Evolutionary conservation across 306 rosid genomes (phyloP).

Genomic region (Dryas alaskensis): DNA sequence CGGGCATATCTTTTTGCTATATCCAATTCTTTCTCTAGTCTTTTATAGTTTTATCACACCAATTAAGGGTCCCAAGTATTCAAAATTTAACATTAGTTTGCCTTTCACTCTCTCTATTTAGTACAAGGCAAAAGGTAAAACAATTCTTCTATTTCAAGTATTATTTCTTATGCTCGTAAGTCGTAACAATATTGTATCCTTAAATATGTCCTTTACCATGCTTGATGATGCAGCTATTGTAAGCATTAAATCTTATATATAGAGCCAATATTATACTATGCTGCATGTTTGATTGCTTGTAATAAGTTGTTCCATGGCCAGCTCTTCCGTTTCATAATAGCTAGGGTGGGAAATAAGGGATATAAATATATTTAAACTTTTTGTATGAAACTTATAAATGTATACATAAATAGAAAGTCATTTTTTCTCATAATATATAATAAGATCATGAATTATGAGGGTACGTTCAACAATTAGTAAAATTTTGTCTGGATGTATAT

Average conservation of each 20-base stretch:
- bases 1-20: slow-evolving; percentile 11
- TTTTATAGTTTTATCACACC: background rate
- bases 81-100: background rate
- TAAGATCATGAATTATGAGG: too few relatives aligned
- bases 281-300: background rate
- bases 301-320: background rate
- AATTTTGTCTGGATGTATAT: too few relatives aligned
- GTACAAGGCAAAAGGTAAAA: background rate
- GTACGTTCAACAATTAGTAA: too few relatives aligned
- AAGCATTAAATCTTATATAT: background rate
- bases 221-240: background rate
- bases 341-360: background rate
- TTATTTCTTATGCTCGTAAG: background rate
- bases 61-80: background rate
- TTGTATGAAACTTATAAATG: too few relatives aligned
- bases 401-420: too few relatives aligned
- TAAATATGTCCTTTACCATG: background rate
- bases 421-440: too few relatives aligned
- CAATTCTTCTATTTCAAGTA: background rate
- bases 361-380: too few relatives aligned
- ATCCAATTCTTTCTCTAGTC: background rate
- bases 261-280: background rate
- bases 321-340: background rate
- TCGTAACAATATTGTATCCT: background rate
- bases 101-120: background rate